Evolutionary conservation across 1,139 yeast species (phyloP), one percentile per base, ranked within the genome.

Genomic region (Nakaseomyces glabratus): DNA sequence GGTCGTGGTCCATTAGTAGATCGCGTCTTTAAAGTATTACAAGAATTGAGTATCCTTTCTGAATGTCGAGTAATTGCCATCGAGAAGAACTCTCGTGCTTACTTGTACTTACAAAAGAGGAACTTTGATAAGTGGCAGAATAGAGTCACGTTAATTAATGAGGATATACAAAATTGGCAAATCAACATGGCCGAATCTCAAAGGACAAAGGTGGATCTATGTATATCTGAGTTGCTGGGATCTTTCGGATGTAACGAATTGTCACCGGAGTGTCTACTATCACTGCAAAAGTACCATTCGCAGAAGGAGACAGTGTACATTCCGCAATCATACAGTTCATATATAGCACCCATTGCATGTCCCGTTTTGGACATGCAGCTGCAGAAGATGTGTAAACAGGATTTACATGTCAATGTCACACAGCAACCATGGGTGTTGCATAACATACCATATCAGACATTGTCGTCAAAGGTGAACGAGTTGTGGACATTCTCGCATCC

Each of bases 211-310:
- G 65, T 68, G 35, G 70, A 81, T 48, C 52, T 86, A 29, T 68
- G 86, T 10, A 66, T 88, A 1, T 80, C 93, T 28, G 97, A 88
- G 53, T 62, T 88, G 20, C 57, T 88, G 18, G 96, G 96, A 2
- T 82, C 95, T 5, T 80, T 86, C 61, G 96, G 94, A 1, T 90
- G 93, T 55, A 88, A 88, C 55, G 97, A 88, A 52, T 64, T 82
- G 11, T 69, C 84, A 10, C 96, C 96, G 0, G 97, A 88, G 51
- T 78, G 93, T 39, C 47, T 76, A 4, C 47, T 52, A 15, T 48
- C 59, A 1, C 47, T 63, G n/a, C 62, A 61, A 32, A 45, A 47
- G 24, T 45, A 46, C 30, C 59, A 54, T 53, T 11, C 61, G 48
- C 45, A 45, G 42, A 34, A 43, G 3, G 28, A 33, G 2, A 63